Evolutionary conservation across 1,284 basidiomycete species (phyloP).

Genomic region (Microbotryum lychnidis-dioicae): DNA sequence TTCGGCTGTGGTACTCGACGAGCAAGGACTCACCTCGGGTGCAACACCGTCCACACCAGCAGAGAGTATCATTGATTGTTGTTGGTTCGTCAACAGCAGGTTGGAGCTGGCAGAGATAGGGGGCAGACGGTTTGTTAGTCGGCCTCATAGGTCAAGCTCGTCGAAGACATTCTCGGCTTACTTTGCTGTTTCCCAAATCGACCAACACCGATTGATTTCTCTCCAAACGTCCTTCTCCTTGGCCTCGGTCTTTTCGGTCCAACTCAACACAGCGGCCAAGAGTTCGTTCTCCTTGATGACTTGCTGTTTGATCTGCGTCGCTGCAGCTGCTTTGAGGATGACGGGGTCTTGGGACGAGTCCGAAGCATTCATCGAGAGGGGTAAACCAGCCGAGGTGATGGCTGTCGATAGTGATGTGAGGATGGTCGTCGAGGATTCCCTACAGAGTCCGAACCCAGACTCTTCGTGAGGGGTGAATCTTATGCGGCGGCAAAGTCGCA

Average conservation of each 20-base stretch:
- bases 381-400: neutral
- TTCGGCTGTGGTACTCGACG: neutral
- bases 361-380: neutral
- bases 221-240: slow-evolving; percentile 15
- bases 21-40: slow-evolving; percentile 6
- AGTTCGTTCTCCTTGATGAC: slow-evolving; percentile 26
- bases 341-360: slow-evolving; percentile 21
- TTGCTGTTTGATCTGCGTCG: slow-evolving; percentile 19
- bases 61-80: slow-evolving; percentile 24
- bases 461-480: neutral
- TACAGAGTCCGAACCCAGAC: neutral
- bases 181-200: slow-evolving; percentile 19
- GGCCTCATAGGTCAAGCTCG: neutral
- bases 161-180: neutral
- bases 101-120: slow-evolving; percentile 11
- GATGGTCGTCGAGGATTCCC: slow-evolving; percentile 6
- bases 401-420: slow-evolving; percentile 4
- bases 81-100: slow-evolving; percentile 22
- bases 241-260: slow-evolving; percentile 15
- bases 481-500: neutral
- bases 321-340: slow-evolving; percentile 18
- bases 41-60: slow-evolving; percentile 20
- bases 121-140: neutral
- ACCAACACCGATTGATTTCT: slow-evolving; percentile 18
- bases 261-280: slow-evolving; percentile 10